phyloP scores from a whole-genome alignment of 371 early-diverging fungal genomes.

The Fennellomyces sp. region DNA sequence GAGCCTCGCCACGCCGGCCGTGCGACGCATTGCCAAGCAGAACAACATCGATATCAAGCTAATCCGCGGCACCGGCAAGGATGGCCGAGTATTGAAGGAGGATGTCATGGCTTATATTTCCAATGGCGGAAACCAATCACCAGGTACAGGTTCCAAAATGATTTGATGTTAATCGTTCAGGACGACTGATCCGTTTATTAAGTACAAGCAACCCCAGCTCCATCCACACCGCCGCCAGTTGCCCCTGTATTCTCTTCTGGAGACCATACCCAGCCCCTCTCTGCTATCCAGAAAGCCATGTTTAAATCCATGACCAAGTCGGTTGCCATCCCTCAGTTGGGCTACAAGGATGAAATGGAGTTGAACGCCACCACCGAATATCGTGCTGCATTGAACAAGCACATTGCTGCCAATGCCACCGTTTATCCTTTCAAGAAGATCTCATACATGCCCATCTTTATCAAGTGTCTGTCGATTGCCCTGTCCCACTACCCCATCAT shows the following conservation, averaged over 20 bases:
- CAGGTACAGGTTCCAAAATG: neutral
- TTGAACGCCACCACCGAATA: slow-evolving; percentile 70
- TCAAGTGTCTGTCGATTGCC: slow-evolving; percentile 91
- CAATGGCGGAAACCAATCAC: slow-evolving; percentile 1
- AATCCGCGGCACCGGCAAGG: slow-evolving; percentile 85
- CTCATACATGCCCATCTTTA: slow-evolving; percentile 93
- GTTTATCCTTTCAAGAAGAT: slow-evolving; percentile 75
- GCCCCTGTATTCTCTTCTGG: neutral
- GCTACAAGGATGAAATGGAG: slow-evolving; percentile 90
- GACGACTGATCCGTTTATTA: too few species aligned
- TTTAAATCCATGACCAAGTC: slow-evolving; percentile 95
- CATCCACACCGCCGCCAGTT: neutral
- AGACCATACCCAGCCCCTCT: slow-evolving; percentile 56
- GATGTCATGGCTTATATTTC: slow-evolving; percentile 74
- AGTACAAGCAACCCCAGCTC: neutral
- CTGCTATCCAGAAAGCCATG: slow-evolving; percentile 94
- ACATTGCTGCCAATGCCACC: slow-evolving; percentile 39
- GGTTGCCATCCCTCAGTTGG: slow-evolving; percentile 92
- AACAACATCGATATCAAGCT: slow-evolving; percentile 71
- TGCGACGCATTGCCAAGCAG: slow-evolving; percentile 88
- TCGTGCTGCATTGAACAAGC: slow-evolving; percentile 71
- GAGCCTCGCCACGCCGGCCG: slow-evolving; percentile 87
- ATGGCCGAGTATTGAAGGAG: slow-evolving; percentile 89
- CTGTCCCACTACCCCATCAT: slow-evolving; percentile 85
- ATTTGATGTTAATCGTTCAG: too few species aligned